These are phyloP conservation scores for Debaryomyces robertsiae DNA, from an alignment of 1,139 yeast genomes.

Conservation along the genomic window DNA sequence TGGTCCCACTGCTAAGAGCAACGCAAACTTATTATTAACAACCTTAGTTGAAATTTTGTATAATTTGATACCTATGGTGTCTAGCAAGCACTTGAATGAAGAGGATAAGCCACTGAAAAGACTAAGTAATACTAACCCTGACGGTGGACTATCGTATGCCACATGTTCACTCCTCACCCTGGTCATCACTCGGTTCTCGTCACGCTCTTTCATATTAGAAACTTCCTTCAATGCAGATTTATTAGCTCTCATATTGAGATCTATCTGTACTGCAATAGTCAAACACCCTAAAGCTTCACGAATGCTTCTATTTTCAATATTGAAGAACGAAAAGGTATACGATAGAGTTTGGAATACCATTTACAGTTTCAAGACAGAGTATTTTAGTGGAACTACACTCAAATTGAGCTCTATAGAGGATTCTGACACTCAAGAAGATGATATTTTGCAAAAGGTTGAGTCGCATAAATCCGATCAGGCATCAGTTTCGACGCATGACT, in stretches of 20 bases:
- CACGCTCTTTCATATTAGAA: conserved; percentile 42
- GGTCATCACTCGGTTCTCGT: conserved; percentile 49
- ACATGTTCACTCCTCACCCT: conserved; percentile 61
- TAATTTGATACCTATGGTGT: conserved; percentile 56
- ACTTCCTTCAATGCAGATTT: conserved; percentile 56
- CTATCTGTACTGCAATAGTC: conserved; percentile 53
- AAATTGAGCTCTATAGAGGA: conserved; percentile 21
- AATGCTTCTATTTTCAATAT: conserved; percentile 53
- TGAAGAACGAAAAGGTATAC: conserved; percentile 49
- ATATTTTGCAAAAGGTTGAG: conserved; percentile 10
- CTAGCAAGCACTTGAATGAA: conserved; percentile 19
- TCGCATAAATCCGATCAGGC: conserved; percentile 16
- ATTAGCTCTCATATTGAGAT: conserved; percentile 58
- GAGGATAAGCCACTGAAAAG: conserved; percentile 30
- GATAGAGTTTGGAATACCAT: conserved; percentile 37
- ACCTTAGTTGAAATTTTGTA: conserved; percentile 59
- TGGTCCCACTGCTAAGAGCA: conserved; percentile 2
- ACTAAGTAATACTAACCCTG: conserved; percentile 34
- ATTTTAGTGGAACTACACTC: conserved; percentile 26
- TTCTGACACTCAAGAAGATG: conserved; percentile 16
- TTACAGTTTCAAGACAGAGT: conserved; percentile 31
- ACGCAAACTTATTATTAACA: conserved; percentile 22
- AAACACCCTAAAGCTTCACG: conserved; percentile 54
- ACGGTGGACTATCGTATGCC: conserved; percentile 59
- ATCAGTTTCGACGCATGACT: conserved; percentile 10